phyloP scores from a whole-genome alignment of 2,329 filamentous ascomycete genomes.

The Fusarium sambucinum region DNA sequence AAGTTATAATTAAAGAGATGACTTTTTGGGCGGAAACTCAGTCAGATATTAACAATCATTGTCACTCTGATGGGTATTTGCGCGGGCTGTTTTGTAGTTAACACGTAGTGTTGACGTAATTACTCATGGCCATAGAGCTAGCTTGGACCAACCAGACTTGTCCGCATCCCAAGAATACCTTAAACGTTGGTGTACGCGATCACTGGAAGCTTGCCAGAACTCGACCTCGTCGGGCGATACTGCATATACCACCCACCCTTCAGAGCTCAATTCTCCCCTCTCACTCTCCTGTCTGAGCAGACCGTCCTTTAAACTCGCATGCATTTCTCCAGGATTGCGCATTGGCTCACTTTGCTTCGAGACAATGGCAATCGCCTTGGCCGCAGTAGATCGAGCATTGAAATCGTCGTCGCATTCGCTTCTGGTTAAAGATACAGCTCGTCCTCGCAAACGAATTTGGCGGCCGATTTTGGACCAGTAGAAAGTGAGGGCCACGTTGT shows the following conservation, averaged over 20 bases:
- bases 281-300: background rate
- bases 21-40: no score
- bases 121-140: background rate
- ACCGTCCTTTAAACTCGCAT: background rate
- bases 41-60: no score
- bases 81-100: no score
- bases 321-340: background rate
- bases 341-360: conserved; percentile 21
- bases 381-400: conserved; percentile 3
- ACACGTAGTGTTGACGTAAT: no score
- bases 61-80: no score
- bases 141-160: background rate
- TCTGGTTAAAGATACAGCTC: background rate
- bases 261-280: background rate
- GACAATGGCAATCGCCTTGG: conserved; percentile 10
- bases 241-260: conserved; percentile 16
- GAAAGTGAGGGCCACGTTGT: conserved; percentile 11
- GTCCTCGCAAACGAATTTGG: background rate
- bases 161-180: background rate
- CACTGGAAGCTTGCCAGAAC: conserved; percentile 22
- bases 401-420: conserved; percentile 13
- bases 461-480: conserved; percentile 21
- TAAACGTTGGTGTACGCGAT: conserved; percentile 15
- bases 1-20: no score
- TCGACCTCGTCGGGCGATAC: background rate